Conservation (phyloP, 805 yeast species). For the Saccharomycopsis sp. region DNA sequence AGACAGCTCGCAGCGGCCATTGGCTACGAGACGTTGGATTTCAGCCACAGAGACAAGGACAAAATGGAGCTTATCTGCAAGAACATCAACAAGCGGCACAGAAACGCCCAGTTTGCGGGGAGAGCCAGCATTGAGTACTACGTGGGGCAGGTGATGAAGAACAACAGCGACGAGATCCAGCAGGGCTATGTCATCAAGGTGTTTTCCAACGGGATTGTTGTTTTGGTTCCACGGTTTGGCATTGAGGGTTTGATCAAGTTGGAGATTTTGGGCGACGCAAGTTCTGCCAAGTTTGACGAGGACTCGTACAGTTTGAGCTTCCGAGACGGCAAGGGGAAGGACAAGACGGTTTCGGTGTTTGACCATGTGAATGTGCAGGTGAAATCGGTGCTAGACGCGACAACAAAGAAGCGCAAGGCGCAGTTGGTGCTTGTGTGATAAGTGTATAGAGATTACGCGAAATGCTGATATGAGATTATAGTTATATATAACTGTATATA, state of each 20-base stretch:
- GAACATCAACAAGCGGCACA: constrained; percentile 87
- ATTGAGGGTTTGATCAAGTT: constrained; percentile 87
- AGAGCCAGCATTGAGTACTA: constrained; percentile 96
- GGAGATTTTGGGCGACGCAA: constrained; percentile 63
- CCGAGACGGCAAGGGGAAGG: constrained; percentile 35
- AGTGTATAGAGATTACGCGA: too few relatives aligned
- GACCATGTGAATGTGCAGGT: constrained; percentile 83
- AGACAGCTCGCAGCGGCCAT: constrained; percentile 98
- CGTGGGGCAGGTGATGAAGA: constrained; percentile 95
- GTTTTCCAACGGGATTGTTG: constrained; percentile 90
- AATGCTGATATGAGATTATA: too few relatives aligned
- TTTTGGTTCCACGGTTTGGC: constrained; percentile 91
- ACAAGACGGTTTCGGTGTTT: constrained; percentile 60
- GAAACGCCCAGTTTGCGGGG: constrained; percentile 99
- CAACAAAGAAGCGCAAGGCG: constrained; percentile 89
- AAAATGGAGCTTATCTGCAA: constrained; percentile 85
- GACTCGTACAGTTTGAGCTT: constrained; percentile 66
- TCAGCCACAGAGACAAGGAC: constrained; percentile 76
- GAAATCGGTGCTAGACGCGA: constrained; percentile 73
- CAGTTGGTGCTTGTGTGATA: constrained; percentile 46
- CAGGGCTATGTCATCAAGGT: constrained; percentile 91
- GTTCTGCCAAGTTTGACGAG: constrained; percentile 65
- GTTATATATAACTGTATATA: too few relatives aligned
- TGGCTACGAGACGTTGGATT: constrained; percentile 79
- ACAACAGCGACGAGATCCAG: constrained; percentile 50